Conservation (phyloP, 331 rosid genomes). For the Acacia pycnantha region DNA sequence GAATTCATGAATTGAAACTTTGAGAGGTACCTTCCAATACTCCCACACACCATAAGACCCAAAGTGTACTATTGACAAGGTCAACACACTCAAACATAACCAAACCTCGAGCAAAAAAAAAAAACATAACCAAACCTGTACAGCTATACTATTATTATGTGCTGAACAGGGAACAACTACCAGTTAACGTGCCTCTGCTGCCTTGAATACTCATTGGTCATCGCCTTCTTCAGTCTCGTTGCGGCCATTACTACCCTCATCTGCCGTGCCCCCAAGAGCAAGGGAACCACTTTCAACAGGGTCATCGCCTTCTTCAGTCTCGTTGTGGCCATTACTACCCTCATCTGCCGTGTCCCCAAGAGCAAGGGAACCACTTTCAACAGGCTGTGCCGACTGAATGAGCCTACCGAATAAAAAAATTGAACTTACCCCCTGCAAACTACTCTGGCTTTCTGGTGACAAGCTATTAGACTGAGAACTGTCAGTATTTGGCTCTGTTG, state of each 20-base stretch:
- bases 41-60: not conserved
- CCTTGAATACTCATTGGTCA: conserved; percentile 29
- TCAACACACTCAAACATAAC: conserved; percentile 9
- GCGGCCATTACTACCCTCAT: conserved; percentile 35
- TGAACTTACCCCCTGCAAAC: conserved; percentile 40
- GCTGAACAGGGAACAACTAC: conserved; percentile 37
- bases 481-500: conserved; percentile 62
- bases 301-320: conserved; percentile 37
- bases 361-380: conserved; percentile 26
- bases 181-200: conserved; percentile 36
- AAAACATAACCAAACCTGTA: conserved; percentile 43
- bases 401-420: conserved; percentile 66
- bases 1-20: not conserved
- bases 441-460: conserved; percentile 67
- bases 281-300: conserved; percentile 24
- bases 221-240: conserved; percentile 37
- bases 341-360: conserved; percentile 37
- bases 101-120: conserved; percentile 32
- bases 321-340: conserved; percentile 33
- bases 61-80: not conserved
- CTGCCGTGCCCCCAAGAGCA: conserved; percentile 31
- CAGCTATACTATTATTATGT: conserved; percentile 37
- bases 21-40: not conserved
- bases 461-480: conserved; percentile 49
- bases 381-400: conserved; percentile 45